Evolutionary conservation across 805 yeast genomes (phyloP).

Genomic region (Wickerhamiella siamensis): DNA sequence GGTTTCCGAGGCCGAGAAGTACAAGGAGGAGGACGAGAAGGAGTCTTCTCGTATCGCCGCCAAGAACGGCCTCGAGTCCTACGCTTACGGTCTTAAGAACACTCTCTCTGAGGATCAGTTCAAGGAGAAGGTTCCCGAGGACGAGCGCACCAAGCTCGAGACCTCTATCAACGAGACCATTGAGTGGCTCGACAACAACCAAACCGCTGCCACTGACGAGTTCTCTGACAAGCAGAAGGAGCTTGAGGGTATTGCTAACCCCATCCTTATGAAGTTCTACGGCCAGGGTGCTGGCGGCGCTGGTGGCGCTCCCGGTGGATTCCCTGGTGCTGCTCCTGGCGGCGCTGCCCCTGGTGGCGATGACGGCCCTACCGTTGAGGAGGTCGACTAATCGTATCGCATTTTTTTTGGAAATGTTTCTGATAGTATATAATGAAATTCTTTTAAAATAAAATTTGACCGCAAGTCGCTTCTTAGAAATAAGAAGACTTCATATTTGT

Average conservation of each 20-base stretch:
- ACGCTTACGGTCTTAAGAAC: conserved; percentile 85
- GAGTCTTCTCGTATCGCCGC: conserved; percentile 87
- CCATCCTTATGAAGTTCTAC: conserved; percentile 94
- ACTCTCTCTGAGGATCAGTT: conserved; percentile 59
- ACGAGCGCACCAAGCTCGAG: conserved; percentile 20
- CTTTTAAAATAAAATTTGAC: too few species aligned
- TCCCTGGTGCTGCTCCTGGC: conserved; percentile 44
- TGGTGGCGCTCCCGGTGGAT: conserved; percentile 59
- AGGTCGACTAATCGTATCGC: conserved; percentile 42
- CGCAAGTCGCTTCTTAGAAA: too few species aligned
- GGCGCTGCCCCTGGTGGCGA: conserved; percentile 32
- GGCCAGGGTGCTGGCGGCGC: conserved; percentile 68
- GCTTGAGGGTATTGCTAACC: conserved; percentile 88
- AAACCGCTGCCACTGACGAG: conserved; percentile 86
- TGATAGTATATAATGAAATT: neutral
- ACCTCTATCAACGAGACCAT: conserved; percentile 21
- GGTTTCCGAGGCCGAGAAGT: conserved; percentile 97
- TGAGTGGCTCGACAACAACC: conserved; percentile 81
- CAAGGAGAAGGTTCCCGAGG: conserved; percentile 45
- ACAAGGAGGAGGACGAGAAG: conserved; percentile 89
- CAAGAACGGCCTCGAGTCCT: conserved; percentile 91
- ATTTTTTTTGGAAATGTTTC: too few species aligned
- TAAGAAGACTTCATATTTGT: too few species aligned
- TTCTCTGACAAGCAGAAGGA: conserved; percentile 88
- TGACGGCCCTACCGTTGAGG: conserved; percentile 64